Evolutionary conservation across 1,284 basidiomycete genomes (phyloP), one percentile per base, ranked within the genome.

Genomic region (Moniliophthora roreri): DNA sequence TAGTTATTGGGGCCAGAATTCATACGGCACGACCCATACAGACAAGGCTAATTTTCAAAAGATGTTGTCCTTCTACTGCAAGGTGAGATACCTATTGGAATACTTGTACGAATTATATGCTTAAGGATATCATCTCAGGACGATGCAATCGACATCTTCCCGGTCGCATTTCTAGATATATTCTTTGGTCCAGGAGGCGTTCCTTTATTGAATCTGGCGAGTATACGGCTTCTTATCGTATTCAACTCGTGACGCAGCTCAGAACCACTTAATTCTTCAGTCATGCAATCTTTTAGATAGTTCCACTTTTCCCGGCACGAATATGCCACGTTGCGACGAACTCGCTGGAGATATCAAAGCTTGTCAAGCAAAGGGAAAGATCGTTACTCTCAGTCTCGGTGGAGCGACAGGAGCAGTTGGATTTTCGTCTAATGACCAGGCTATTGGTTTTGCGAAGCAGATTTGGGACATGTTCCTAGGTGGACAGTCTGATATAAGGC

Each of bases 1-100:
- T 58, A 81, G 79, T 21, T 85, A 85, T 62, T 86, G 81, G 82
- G 84, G 84, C 45, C 83, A 87, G 67, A 85, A 86, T 62, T 84
- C 82, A 2, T 84, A 84, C 58, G 83, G 84, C 32, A 83, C 83
- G 1, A 73, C 70, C 6, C 71, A 82, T 58, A 64, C 62, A n/a
- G 76, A 81, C 57, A 65, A 70, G 2, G 74, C 77, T 26, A 76
- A 82, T 61, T 84, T 70, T 60, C 83, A 83, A 72, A 77, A 85
- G 64, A 65, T 71, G 0, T 61, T 85, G 26, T 74, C 76, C 6
- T 80, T 74, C 60, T 85, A 85, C 61, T 85, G 83, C 63, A 74
- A 80, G 58, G 82, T 81, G 6, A 11, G 28, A 50, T 45, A 69
- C 63, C 16, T 8, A 18, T 11, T 16, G 32, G 10, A 18, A 2